A percentile compares a stretch with the other conserved stretches of the same genome.
These are phyloP conservation scores for Dioszegia crocea DNA, from an alignment of 768 basidiomycete species.

Conservation along the genomic window DNA sequence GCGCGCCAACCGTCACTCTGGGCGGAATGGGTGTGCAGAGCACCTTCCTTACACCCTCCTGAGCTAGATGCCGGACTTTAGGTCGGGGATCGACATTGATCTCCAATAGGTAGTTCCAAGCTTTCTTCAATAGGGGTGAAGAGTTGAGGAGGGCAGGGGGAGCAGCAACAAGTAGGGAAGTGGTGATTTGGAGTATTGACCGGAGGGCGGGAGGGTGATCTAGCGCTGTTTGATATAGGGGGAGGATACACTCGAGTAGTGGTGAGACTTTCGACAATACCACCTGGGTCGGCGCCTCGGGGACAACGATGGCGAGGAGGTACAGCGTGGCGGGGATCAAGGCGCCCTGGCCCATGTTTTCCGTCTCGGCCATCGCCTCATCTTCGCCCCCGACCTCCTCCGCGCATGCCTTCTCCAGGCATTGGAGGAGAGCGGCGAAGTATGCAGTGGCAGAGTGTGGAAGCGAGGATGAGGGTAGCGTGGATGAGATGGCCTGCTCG, in stretches of 20 bases:
- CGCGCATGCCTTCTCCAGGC: constrained; percentile 40
- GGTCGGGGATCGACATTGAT: constrained; percentile 81
- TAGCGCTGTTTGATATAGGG: constrained; percentile 74
- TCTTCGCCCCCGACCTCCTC: constrained; percentile 50
- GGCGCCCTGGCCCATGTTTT: constrained; percentile 60
- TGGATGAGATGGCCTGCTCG: constrained; percentile 57
- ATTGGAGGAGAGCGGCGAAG: constrained; percentile 64
- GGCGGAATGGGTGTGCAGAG: constrained; percentile 74
- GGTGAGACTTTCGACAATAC: constrained; percentile 70
- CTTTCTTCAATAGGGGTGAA: constrained; percentile 61
- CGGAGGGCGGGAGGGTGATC: constrained; percentile 60
- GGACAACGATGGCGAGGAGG: constrained; percentile 69
- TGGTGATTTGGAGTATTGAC: constrained; percentile 76
- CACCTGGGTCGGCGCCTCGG: constrained; percentile 74
- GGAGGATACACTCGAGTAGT: constrained; percentile 68
- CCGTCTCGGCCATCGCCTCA: constrained; percentile 47
- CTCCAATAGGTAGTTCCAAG: constrained; percentile 78
- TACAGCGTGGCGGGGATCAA: constrained; percentile 79
- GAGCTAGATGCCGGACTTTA: constrained; percentile 87
- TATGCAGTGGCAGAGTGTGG: constrained; percentile 80
- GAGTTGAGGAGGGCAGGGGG: constrained; percentile 67
- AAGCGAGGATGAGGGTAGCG: constrained; percentile 25
- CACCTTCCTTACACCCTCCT: constrained; percentile 75
- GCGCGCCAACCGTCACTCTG: constrained; percentile 55
- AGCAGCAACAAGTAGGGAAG: constrained; percentile 63